phyloP scores from a whole-genome alignment of 768 basidiomycete genomes.

The Sarcodon aspratus region DNA sequence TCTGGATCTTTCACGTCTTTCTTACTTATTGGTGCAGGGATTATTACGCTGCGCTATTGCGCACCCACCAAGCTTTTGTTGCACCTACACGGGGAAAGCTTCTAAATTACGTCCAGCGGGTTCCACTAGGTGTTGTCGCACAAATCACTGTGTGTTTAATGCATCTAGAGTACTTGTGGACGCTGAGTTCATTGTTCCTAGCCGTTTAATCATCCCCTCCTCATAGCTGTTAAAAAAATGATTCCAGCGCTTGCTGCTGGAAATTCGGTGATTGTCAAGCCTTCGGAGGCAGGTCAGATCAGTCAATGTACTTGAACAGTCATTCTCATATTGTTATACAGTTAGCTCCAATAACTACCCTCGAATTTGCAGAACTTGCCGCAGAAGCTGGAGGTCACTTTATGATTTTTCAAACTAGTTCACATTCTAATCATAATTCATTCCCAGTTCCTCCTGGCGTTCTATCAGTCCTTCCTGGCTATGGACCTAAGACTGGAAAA shows the following conservation, averaged over 20 bases:
- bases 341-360: constrained; percentile 70
- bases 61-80: constrained; percentile 59
- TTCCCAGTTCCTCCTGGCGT: constrained; percentile 64
- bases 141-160: constrained; percentile 59
- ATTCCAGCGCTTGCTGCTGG: constrained; percentile 79
- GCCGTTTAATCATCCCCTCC: constrained; percentile 86
- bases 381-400: constrained; percentile 52
- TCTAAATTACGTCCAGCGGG: constrained; percentile 67
- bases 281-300: constrained; percentile 47
- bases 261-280: constrained; percentile 75
- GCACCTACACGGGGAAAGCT: constrained; percentile 73
- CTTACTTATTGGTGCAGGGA: constrained; percentile 29
- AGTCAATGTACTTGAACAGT: neutral
- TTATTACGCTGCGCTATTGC: constrained; percentile 65
- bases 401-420: neutral
- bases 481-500: constrained; percentile 51
- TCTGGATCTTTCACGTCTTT: neutral
- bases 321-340: constrained; percentile 13
- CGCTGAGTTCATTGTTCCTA: constrained; percentile 13
- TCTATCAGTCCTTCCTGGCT: constrained; percentile 65
- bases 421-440: neutral
- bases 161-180: neutral
- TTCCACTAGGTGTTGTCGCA: constrained; percentile 82
- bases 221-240: constrained; percentile 85
- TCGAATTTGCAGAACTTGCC: constrained; percentile 64